Percentiles rank a stretch among this genome's conserved stretches.
phyloP scores from a whole-genome alignment of 148 eudicot genomes.

The Linanthus parryae region DNA sequence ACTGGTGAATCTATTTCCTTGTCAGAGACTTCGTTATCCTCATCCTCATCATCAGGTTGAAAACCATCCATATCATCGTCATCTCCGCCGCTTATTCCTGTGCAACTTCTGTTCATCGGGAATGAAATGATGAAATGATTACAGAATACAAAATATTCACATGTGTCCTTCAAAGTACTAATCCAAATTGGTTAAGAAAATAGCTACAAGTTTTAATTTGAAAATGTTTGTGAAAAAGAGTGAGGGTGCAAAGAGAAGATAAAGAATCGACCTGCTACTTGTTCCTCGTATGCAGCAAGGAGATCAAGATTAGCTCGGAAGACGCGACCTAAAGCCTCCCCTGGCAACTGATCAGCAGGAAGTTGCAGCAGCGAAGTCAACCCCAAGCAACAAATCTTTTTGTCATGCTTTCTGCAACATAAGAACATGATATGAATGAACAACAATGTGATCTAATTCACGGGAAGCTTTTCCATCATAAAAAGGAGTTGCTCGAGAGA shows the following conservation, averaged over 20 bases:
- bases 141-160: too few species aligned
- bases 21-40: slow-evolving; percentile 56
- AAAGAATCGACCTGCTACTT: slow-evolving; percentile 60
- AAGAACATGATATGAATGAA: slow-evolving; percentile 3
- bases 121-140: neutral
- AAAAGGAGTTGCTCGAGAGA: neutral
- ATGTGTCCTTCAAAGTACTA: too few species aligned
- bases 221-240: neutral
- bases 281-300: slow-evolving; percentile 92
- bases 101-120: slow-evolving; percentile 51
- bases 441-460: too few species aligned
- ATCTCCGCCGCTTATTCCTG: slow-evolving; percentile 64
- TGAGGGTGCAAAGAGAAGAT: neutral
- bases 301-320: slow-evolving; percentile 82
- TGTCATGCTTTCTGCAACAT: slow-evolving; percentile 87
- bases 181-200: too few species aligned
- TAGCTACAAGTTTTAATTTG: too few species aligned
- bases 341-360: slow-evolving; percentile 80
- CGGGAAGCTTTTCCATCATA: too few species aligned
- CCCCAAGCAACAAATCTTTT: slow-evolving; percentile 97
- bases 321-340: slow-evolving; percentile 84
- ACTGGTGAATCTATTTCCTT: slow-evolving; percentile 99
- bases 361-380: slow-evolving; percentile 77
- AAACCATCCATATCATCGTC: slow-evolving; percentile 83
- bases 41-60: slow-evolving; percentile 79